Evolutionary conservation across 78 protist species (phyloP), one percentile per base, ranked within the genome.

Genomic region (Dictyostelium intermedium): DNA sequence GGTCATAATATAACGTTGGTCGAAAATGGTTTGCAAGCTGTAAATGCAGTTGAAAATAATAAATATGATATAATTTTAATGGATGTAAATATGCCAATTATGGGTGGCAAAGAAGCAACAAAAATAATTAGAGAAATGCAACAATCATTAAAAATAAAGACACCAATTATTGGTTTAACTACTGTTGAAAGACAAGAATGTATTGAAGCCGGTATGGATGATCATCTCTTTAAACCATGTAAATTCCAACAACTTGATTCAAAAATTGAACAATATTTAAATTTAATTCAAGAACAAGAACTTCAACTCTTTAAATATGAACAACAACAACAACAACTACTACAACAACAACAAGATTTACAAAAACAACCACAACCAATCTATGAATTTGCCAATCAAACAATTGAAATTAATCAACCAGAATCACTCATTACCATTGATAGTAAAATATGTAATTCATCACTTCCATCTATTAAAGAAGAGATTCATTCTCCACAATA

Each of bases 11-110:
- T 89, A 0, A 80, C 85, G 5, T 61, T 89, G 34, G 93, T 86
- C 18, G 83, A 89, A 41, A 80, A 89, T 89, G 93, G 93, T 18
- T 30, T 69, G 47, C 73, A 78, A 23, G 93, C 93, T 23, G 60
- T 66, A 16, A 61, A 89, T 11, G 41, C 25, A 1, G 86, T 53
- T 13, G 34, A 16, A 5, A n/a, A 11, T 5, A 37, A 89, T n/a
- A 30, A 32, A 9, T 89, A 32, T 27, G 93, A 89, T 34, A 69
- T 89, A 7, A 89, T 89, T 23, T 30, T 89, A 23, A 89, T 89
- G 93, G 93, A 89, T 34, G 93, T 89, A 14, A 50, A 89, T 8
- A 89, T 89, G 93, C 86, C 85, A 27, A 50, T 41, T 13, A 89
- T 89, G 93, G 53, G 30, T 43, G 93, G 93, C 20, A 43, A 60